A percentile compares a stretch with the other conserved stretches of the same genome.
Conservation (phyloP, 768 basidiomycete species). For the Leccinum aurantiacum region DNA sequence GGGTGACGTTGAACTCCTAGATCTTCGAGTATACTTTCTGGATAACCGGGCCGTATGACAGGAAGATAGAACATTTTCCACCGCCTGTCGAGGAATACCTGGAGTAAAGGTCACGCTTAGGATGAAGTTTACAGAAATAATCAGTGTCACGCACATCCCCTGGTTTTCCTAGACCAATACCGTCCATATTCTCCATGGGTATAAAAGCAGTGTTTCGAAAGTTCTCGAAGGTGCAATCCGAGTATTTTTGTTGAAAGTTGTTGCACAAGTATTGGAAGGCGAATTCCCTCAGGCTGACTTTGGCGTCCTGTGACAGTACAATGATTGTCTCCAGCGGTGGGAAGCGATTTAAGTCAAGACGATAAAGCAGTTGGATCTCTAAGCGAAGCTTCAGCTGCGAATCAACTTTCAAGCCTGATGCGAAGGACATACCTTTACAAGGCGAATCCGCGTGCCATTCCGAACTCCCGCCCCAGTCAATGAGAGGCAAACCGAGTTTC, state of each 20-base stretch:
- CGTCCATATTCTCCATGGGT: not conserved
- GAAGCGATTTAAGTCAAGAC: not conserved
- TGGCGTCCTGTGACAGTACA: constrained; percentile 51
- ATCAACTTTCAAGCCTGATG: not conserved
- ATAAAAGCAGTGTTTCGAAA: not conserved
- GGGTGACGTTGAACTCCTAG: constrained; percentile 70
- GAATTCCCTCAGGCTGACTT: constrained; percentile 38
- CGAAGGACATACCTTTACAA: not conserved
- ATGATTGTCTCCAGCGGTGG: constrained; percentile 68
- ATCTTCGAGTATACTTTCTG: constrained; percentile 49
- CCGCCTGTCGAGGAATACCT: constrained; percentile 7
- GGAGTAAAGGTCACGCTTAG: not conserved
- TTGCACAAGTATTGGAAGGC: constrained; percentile 81
- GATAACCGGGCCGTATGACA: constrained; percentile 46
- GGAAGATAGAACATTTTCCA: constrained; percentile 69
- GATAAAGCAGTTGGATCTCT: not conserved
- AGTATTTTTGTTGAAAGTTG: not conserved
- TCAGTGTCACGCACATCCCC: not conserved
- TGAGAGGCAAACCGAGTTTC: constrained; percentile 67
- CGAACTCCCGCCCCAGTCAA: constrained; percentile 73
- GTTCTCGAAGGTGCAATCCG: constrained; percentile 48
- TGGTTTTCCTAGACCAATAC: not conserved
- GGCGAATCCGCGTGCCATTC: constrained; percentile 53
- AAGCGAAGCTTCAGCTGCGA: not conserved
- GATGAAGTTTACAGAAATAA: fast-evolving